Percentiles rank a stretch among this genome's conserved stretches.
phyloP scores from a whole-genome alignment of 495 filamentous ascomycete species.

The Penicillium manginii region DNA sequence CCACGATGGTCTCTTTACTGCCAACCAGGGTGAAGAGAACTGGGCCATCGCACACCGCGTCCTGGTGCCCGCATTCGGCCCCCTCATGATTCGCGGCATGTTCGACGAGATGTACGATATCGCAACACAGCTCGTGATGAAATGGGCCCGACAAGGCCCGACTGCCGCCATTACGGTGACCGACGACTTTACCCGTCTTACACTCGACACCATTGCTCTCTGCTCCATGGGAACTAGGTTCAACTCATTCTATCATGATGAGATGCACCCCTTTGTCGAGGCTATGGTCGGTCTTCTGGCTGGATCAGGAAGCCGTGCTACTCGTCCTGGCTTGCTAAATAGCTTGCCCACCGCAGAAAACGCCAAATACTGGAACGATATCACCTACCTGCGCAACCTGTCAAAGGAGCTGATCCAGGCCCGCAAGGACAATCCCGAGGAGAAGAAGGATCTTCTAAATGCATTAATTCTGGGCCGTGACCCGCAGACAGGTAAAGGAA shows the following conservation, averaged over 20 bases:
- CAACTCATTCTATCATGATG: conserved; percentile 72
- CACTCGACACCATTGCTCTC: conserved; percentile 72
- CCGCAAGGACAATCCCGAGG: conserved; percentile 56
- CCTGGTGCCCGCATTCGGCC: conserved; percentile 69
- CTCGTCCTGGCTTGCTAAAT: conserved; percentile 55
- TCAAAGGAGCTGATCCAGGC: conserved; percentile 62
- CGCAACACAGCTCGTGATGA: conserved; percentile 68
- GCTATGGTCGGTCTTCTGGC: conserved; percentile 64
- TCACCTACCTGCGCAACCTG: conserved; percentile 56
- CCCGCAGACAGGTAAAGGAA: conserved; percentile 64
- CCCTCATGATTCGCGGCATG: conserved; percentile 68
- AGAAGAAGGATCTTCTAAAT: conserved; percentile 71
- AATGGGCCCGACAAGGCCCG: conserved; percentile 72
- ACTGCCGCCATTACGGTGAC: conserved; percentile 58
- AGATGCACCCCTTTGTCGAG: conserved; percentile 67
- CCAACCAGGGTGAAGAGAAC: conserved; percentile 60
- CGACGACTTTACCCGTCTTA: conserved; percentile 77
- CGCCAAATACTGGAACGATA: conserved; percentile 61
- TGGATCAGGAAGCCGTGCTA: conserved; percentile 56
- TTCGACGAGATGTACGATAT: conserved; percentile 80
- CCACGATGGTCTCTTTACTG: conserved; percentile 72
- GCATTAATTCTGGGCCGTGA: conserved; percentile 71
- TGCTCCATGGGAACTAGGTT: conserved; percentile 77
- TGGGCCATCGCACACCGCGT: conserved; percentile 78
- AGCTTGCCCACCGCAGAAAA: conserved; percentile 54